These are phyloP conservation scores for Metarhizium guizhouense DNA, from an alignment of 2,329 filamentous ascomycete species.

Conservation along the genomic window DNA sequence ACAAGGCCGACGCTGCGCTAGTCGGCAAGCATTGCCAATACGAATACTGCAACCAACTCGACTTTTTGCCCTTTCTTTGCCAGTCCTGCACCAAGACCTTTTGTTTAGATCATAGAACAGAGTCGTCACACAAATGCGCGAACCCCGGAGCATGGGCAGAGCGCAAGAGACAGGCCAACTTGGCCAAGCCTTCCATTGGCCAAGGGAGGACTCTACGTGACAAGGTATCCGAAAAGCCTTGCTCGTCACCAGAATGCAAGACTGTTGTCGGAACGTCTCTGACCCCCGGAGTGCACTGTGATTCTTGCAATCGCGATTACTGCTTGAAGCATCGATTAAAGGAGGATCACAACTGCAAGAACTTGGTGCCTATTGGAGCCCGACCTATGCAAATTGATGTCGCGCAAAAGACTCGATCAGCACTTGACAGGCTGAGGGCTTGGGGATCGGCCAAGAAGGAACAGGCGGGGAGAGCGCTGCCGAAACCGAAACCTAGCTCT, in stretches of 20 bases:
- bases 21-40: slow-evolving; percentile 89
- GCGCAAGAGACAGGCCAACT: slow-evolving; percentile 44
- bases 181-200: slow-evolving; percentile 44
- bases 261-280: slow-evolving; percentile 61
- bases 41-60: slow-evolving; percentile 85
- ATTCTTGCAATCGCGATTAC: slow-evolving; percentile 62
- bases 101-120: slow-evolving; percentile 89
- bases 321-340: slow-evolving; percentile 68
- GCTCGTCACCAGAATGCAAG: slow-evolving; percentile 57
- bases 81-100: slow-evolving; percentile 78
- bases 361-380: slow-evolving; percentile 53
- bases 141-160: slow-evolving; percentile 54
- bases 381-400: slow-evolving; percentile 34
- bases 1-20: slow-evolving; percentile 64
- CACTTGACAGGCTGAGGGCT: slow-evolving; percentile 66
- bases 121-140: slow-evolving; percentile 65
- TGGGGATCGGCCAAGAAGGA: slow-evolving; percentile 73
- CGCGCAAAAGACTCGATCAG: slow-evolving; percentile 59
- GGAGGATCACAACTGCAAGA: slow-evolving; percentile 79
- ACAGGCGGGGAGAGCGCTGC: slow-evolving; percentile 46
- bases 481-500: slow-evolving; percentile 54
- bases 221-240: slow-evolving; percentile 54
- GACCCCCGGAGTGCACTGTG: slow-evolving; percentile 61
- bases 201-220: slow-evolving; percentile 46
- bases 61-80: slow-evolving; percentile 92